phyloP scores from a whole-genome alignment of 306 rosid species.

The Canavalia gladiata region DNA sequence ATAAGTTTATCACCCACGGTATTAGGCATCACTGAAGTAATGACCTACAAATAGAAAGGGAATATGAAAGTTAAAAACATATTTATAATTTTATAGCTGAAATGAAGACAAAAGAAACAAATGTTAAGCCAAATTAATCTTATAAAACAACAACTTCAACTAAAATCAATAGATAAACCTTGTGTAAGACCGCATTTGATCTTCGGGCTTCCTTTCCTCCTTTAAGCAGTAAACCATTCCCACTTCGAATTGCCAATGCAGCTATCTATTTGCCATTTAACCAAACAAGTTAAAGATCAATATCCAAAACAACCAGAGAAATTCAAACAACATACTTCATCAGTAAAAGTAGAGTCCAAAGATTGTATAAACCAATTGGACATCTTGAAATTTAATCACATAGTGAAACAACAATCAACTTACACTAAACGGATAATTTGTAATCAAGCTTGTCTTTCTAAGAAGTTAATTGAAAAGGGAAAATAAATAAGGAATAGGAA shows the following conservation, averaged over 20 bases:
- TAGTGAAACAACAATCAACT: conserved; percentile 5
- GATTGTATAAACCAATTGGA: conserved; percentile 10
- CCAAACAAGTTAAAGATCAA: conserved; percentile 32
- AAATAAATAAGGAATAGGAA: conserved; percentile 19
- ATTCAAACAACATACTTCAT: neutral
- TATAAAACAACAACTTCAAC: conserved; percentile 24
- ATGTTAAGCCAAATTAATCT: conserved; percentile 17
- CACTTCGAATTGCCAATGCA: conserved; percentile 87
- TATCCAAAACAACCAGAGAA: conserved; percentile 29
- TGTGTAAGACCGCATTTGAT: conserved; percentile 80
- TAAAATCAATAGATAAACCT: conserved; percentile 62
- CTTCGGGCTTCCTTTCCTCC: conserved; percentile 93
- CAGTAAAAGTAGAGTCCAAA: neutral
- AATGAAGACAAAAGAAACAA: neutral
- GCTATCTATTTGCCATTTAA: conserved; percentile 72
- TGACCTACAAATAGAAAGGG: conserved; percentile 63
- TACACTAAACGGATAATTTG: conserved; percentile 8
- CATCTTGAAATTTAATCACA: conserved; percentile 9
- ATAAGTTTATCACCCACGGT: conserved; percentile 77
- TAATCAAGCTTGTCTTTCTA: conserved; percentile 25
- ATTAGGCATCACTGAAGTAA: conserved; percentile 76
- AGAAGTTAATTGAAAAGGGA: conserved; percentile 31
- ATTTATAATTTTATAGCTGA: conserved; percentile 2
- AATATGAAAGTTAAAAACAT: conserved; percentile 28
- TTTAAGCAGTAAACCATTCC: conserved; percentile 92